phyloP scores from a whole-genome alignment of 2,329 filamentous ascomycete genomes.

The Sphaerulina populicola region DNA sequence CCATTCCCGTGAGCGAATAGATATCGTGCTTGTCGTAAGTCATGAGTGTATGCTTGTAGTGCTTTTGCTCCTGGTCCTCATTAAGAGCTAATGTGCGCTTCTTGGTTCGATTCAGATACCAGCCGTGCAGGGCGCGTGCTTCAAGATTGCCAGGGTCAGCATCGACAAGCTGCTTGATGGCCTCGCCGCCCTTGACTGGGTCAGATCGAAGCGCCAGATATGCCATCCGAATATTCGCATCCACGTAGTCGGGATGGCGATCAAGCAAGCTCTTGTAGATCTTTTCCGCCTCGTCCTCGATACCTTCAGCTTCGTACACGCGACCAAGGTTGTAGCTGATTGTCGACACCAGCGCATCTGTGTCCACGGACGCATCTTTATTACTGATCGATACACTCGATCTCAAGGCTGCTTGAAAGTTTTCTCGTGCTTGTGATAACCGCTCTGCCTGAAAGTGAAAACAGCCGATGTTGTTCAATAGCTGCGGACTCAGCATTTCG shows the following conservation, averaged over 20 bases:
- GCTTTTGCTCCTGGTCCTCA: constrained; percentile 84
- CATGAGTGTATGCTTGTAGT: constrained; percentile 93
- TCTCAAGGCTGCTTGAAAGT: constrained; percentile 86
- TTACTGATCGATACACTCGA: constrained; percentile 76
- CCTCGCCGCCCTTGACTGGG: constrained; percentile 75
- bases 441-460: constrained; percentile 88
- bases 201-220: constrained; percentile 79
- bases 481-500: constrained; percentile 73
- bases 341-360: constrained; percentile 84
- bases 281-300: constrained; percentile 73
- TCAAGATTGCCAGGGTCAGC: constrained; percentile 78
- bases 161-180: constrained; percentile 76
- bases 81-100: constrained; percentile 71
- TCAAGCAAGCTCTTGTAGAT: constrained; percentile 80
- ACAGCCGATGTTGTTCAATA: constrained; percentile 95
- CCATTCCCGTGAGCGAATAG: constrained; percentile 96
- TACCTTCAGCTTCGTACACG: constrained; percentile 78
- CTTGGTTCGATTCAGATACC: constrained; percentile 85
- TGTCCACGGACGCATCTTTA: constrained; percentile 54
- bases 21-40: constrained; percentile 94
- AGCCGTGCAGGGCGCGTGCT: constrained; percentile 85
- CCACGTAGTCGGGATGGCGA: constrained; percentile 81
- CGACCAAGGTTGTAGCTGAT: constrained; percentile 95
- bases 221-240: constrained; percentile 78
- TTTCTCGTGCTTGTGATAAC: constrained; percentile 66